Evolutionary conservation across 345 rosid genomes (phyloP), one percentile per base, ranked within the genome.

Genomic region (Eutrema yunnanense): DNA sequence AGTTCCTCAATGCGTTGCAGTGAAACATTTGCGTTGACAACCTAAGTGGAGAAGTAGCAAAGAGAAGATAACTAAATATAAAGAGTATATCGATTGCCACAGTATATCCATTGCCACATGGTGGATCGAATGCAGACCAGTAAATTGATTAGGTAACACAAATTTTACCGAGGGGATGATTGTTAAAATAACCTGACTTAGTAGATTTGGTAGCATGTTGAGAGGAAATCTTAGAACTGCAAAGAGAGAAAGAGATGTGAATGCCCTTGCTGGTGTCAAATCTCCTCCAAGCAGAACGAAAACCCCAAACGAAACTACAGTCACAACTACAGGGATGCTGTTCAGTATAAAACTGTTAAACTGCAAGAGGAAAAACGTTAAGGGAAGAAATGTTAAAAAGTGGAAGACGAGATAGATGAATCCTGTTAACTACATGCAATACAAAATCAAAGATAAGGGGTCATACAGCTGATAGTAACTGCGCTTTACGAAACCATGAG

Each of bases 281-380:
- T 87, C 90, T 69, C 99, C 99, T 53, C 99, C 99, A 71, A 92
- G 90, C 81, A 89, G 68, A 79, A 97, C 91, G 75, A 88, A 92
- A 71, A 83, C 74, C 72, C 97, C 97, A 81, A 95, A 95, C 70
- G 97, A 92, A 80, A 85, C 79, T 51, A 90, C 96, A 0, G 97
- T 89, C 75, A 90, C 96, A 29, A 88, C 75, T 61, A 92, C 90
- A 0, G 99, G 96, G 67, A 92, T 82, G 86, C 96, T 92, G 83
- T 90, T 92, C 41, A 95, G 80, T 59, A 90, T 73, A 71, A 95
- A 95, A 71, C 84, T 84, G 84, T 95, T 95, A 26, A 82, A 87
- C 99, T 94, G 96, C 89, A 73, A 69, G 10, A 79, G 14, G 46
- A 41, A 80, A 77, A 30, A 52, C 62, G 12, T 68, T 16, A 30